Evolutionary conservation across 306 rosid species (phyloP).

Genomic region (Pyrus pyrifolia): DNA sequence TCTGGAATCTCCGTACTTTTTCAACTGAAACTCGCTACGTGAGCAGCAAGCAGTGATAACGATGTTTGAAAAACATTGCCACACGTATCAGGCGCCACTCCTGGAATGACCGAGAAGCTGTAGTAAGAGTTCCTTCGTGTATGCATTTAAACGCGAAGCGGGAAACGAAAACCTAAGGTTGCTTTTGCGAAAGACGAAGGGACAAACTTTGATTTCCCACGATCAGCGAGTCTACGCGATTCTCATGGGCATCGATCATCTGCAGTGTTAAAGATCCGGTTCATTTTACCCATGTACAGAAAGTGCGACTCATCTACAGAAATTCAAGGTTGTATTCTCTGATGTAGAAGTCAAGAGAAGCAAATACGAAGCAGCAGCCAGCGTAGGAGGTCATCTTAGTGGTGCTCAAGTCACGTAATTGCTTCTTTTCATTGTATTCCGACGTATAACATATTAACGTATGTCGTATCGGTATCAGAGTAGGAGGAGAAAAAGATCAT

Average conservation of each 20-base stretch:
- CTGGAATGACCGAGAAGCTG: constrained; percentile 2
- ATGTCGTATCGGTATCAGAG: constrained; percentile 5
- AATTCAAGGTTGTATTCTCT: neutral
- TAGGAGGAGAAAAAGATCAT: neutral
- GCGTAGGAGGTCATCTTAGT: constrained; percentile 16
- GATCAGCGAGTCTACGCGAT: neutral
- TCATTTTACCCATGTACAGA: constrained; percentile 8
- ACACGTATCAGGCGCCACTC: neutral
- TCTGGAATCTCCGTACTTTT: constrained; percentile 68
- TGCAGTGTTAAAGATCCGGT: neutral
- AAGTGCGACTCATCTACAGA: neutral
- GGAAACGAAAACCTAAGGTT: constrained; percentile 12
- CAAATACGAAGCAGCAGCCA: constrained; percentile 18
- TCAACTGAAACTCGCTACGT: constrained; percentile 43
- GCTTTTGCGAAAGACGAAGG: constrained; percentile 13
- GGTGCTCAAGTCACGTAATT: neutral
- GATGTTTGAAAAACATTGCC: neutral
- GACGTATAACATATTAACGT: constrained; percentile 3
- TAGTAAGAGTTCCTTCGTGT: constrained; percentile 9
- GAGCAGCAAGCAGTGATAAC: neutral
- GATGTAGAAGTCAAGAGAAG: neutral
- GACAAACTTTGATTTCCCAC: constrained; percentile 8
- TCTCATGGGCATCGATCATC: constrained; percentile 11
- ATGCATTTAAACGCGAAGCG: constrained; percentile 9
- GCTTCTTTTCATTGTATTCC: constrained; percentile 4